Evolutionary conservation across 257 asterid species (phyloP), one percentile per base, ranked within the genome.

Genomic region (Nicotiana sylvestris): DNA sequence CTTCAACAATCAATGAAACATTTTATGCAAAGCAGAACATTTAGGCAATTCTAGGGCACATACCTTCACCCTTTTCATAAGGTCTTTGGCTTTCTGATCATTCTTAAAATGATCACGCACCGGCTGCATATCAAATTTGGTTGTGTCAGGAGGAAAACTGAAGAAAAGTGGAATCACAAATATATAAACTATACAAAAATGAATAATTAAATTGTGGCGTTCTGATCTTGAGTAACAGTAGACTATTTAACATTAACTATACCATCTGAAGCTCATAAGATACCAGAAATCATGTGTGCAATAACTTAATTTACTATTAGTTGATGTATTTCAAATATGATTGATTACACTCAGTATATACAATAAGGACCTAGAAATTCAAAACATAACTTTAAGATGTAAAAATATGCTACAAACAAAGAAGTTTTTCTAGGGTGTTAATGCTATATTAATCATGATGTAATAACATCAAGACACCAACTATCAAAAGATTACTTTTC

Each of bases 21-120:
- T 33, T 78, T 81, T 17, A 76, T 65, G 1, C 21, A n/a, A 58
- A 46, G 1, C 53, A 55, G n/a, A 76, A 43, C 21, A 51, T 13
- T 27, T 21, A 16, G 11, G 32, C 43, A 82, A 46, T 69, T 81
- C 70, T 76, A 69, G 60, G 16, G 49, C 18, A 3, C 89, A 39
- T 89, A 94, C 97, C 97, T 92, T 94, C 60, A 94, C 97, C 82
- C 90, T 90, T 85, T 88, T 91, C 76, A 94, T 6, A 29, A 94
- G 91, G 5, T 92, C 97, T 90, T 87, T 94, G 51, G 98, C 97
- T 70, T 84, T 87, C 3, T 85, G 86, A 76, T 94, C 92, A 49
- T 81, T 89, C 81, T 82, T 90, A 87, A 94, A 94, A 86, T 93
- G 98, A 82, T 94, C 95, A 72, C 97, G 94, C 9, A 93, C 97